Percentiles rank a stretch among this genome's conserved stretches.
phyloP scores from a whole-genome alignment of 805 yeast genomes.

The Saccharomycopsis olivae region DNA sequence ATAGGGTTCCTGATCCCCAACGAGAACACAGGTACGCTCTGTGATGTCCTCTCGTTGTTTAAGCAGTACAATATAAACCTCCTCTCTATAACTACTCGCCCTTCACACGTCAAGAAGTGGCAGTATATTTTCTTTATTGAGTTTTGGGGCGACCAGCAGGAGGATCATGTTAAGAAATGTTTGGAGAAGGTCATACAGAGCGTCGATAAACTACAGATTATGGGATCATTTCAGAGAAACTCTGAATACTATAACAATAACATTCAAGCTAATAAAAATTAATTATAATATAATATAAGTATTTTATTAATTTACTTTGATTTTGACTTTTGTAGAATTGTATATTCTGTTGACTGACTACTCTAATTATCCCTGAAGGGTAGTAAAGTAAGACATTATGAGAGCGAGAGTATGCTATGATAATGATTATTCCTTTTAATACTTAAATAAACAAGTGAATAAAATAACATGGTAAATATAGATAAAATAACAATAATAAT shows the following conservation, averaged over 20 bases:
- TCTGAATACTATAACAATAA: slow-evolving; percentile 2
- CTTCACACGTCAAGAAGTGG: slow-evolving; percentile 61
- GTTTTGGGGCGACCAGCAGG: slow-evolving; percentile 35
- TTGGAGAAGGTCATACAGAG: slow-evolving; percentile 32
- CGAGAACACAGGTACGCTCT: slow-evolving; percentile 66
- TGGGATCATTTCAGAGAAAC: slow-evolving; percentile 22
- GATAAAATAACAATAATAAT: no score
- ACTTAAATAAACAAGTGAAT: no score
- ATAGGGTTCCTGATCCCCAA: slow-evolving; percentile 55
- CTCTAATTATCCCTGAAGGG: no score
- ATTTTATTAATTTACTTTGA: no score
- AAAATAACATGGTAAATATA: no score
- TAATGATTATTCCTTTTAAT: no score
- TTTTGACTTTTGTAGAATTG: no score
- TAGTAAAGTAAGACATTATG: no score
- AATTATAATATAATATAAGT: background rate
- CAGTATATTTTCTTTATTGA: slow-evolving; percentile 77
- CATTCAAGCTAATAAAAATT: background rate
- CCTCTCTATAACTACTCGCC: slow-evolving; percentile 68
- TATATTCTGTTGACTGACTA: no score
- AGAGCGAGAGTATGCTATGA: no score
- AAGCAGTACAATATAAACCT: slow-evolving; percentile 48
- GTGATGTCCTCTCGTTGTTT: slow-evolving; percentile 50
- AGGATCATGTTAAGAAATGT: slow-evolving; percentile 25
- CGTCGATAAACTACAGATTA: slow-evolving; percentile 41